Conservation (phyloP, 2,329 filamentous ascomycete genomes). For the Aspergillus fijiensis region DNA sequence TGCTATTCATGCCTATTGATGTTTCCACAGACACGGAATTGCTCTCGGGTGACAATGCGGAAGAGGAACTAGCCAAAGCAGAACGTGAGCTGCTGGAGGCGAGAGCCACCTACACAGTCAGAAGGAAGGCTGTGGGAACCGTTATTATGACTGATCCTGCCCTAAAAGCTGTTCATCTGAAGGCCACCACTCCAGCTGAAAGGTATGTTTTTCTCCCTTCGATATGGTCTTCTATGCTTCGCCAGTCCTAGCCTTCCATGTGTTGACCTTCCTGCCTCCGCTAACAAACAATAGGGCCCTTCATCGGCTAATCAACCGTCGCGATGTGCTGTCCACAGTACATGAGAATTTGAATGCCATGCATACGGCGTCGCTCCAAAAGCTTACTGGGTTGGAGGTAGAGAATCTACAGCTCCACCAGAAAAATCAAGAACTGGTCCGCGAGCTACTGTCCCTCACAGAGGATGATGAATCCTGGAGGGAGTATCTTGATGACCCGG, state of each 20-base stretch:
- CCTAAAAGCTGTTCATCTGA: slow-evolving; percentile 72
- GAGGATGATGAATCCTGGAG: slow-evolving; percentile 54
- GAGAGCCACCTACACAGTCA: slow-evolving; percentile 67
- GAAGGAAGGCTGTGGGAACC: slow-evolving; percentile 66
- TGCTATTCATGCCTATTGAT: slow-evolving; percentile 5
- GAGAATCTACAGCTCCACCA: slow-evolving; percentile 57
- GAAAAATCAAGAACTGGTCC: slow-evolving; percentile 63
- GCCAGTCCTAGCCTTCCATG: slow-evolving; percentile 1
- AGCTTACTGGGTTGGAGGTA: slow-evolving; percentile 58
- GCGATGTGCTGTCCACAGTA: slow-evolving; percentile 65
- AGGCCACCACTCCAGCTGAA: slow-evolving; percentile 64
- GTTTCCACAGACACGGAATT: slow-evolving; percentile 33
- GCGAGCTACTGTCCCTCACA: slow-evolving; percentile 63
- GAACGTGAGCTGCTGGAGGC: slow-evolving; percentile 69
- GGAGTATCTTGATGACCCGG: slow-evolving; percentile 55
- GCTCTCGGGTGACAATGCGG: slow-evolving; percentile 51
- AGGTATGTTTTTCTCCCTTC: slow-evolving; percentile 50
- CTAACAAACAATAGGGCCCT: slow-evolving; percentile 56
- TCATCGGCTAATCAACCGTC: slow-evolving; percentile 63
- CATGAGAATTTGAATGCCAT: slow-evolving; percentile 61
- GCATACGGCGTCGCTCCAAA: slow-evolving; percentile 52
- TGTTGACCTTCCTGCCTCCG: slow-evolving; percentile 7
- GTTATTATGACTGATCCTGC: slow-evolving; percentile 73
- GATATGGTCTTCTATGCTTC: background rate
- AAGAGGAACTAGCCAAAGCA: slow-evolving; percentile 52